Evolutionary conservation across 129 eudicot species (phyloP).

Genomic region (Heracleum sosnowskyi): DNA sequence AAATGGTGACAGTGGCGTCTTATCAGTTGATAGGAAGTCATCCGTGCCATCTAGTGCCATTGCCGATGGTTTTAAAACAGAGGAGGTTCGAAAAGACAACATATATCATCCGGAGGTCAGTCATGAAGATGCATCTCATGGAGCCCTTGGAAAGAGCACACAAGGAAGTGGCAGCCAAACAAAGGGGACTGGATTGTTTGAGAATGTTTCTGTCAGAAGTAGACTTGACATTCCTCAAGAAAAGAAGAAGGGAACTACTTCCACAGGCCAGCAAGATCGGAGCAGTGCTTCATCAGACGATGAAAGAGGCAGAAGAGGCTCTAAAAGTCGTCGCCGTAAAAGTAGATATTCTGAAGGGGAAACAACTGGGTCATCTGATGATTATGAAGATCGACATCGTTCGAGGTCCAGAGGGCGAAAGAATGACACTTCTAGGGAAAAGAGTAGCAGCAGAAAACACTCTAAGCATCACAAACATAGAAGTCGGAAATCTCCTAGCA

Average conservation of each 20-base stretch:
- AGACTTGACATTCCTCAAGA: slow-evolving; percentile 23
- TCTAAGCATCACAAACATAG: slow-evolving; percentile 58
- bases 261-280: slow-evolving; percentile 8
- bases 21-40: slow-evolving; percentile 4
- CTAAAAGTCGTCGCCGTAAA: slow-evolving; percentile 33
- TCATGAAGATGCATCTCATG: slow-evolving; percentile 3
- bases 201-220: background rate
- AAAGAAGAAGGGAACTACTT: slow-evolving; percentile 22
- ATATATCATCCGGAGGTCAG: slow-evolving; percentile 5
- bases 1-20: background rate
- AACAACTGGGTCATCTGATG: slow-evolving; percentile 42
- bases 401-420: slow-evolving; percentile 60
- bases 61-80: background rate
- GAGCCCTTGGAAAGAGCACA: background rate
- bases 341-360: slow-evolving; percentile 32
- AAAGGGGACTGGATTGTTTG: background rate
- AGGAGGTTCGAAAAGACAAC: slow-evolving; percentile 11
- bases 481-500: slow-evolving; percentile 35
- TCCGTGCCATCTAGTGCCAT: slow-evolving; percentile 7
- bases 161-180: slow-evolving; percentile 2
- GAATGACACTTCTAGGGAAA: slow-evolving; percentile 38
- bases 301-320: slow-evolving; percentile 49
- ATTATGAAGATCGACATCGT: slow-evolving; percentile 31
- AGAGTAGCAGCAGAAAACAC: slow-evolving; percentile 49
- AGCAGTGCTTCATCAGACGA: slow-evolving; percentile 48